phyloP scores from a whole-genome alignment of 2,329 filamentous ascomycete genomes.

The Leptodontidium sp. region DNA sequence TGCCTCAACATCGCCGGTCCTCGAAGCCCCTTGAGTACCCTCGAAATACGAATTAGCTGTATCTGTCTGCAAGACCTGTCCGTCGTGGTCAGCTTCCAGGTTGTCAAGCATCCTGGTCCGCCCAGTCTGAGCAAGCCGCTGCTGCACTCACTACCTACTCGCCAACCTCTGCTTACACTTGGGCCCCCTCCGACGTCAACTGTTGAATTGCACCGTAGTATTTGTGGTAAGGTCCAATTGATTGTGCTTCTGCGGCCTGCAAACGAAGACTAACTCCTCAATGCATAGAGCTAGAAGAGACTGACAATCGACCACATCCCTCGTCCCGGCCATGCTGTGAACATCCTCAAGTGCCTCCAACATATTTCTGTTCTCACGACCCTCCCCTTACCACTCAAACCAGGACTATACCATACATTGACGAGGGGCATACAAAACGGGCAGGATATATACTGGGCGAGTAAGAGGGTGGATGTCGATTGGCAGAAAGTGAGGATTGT shows the following conservation, averaged over 20 bases:
- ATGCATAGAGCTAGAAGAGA: slow-evolving; percentile 10
- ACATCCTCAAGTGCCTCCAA: slow-evolving; percentile 26
- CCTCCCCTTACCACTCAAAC: slow-evolving; percentile 16
- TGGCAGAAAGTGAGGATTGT: slow-evolving; percentile 23
- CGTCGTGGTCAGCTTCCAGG: not conserved
- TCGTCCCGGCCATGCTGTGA: slow-evolving; percentile 36
- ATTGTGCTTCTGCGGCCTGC: slow-evolving; percentile 7
- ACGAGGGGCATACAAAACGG: not conserved
- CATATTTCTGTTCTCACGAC: slow-evolving; percentile 27
- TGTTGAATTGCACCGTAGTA: slow-evolving; percentile 18
- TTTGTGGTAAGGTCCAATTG: slow-evolving; percentile 29
- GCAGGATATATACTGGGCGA: slow-evolving; percentile 15
- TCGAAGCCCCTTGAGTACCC: not conserved
- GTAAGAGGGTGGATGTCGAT: slow-evolving; percentile 34
- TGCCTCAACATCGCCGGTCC: slow-evolving; percentile 30
- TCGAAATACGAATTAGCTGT: not conserved
- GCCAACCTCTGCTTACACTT: slow-evolving; percentile 25
- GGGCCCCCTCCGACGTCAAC: slow-evolving; percentile 25
- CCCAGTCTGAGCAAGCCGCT: slow-evolving; percentile 7
- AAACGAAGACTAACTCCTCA: slow-evolving; percentile 18
- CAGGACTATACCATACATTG: slow-evolving; percentile 22
- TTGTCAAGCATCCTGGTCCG: slow-evolving; percentile 15
- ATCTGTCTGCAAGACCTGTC: not conserved
- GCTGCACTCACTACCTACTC: slow-evolving; percentile 13
- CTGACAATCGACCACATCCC: slow-evolving; percentile 7